Percentiles rank a stretch among this genome's conserved stretches.
Conservation (phyloP, 441 rosid genomes). For the Populus hybrid region DNA sequence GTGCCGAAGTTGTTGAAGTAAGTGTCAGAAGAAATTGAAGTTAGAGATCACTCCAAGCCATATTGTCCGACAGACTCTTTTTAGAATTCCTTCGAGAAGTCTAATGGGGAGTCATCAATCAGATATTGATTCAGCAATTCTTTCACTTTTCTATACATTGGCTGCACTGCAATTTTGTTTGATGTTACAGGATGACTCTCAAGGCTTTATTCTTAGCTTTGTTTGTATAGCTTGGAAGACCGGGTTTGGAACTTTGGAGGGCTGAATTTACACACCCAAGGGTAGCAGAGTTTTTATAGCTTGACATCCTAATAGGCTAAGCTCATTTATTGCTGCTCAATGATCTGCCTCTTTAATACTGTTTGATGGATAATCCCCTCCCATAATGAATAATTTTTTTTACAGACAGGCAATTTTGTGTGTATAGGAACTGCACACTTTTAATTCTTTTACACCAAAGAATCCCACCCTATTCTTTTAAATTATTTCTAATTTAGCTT, state of each 20-base stretch:
- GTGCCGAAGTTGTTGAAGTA: slow-evolving; percentile 1
- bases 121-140: slow-evolving; percentile 11
- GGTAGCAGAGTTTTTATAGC: slow-evolving; percentile 1
- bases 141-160: background rate
- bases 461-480: background rate
- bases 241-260: slow-evolving; percentile 5
- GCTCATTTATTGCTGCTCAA: no score
- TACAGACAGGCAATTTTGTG: background rate
- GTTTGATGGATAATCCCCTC: no score
- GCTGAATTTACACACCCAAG: slow-evolving; percentile 1
- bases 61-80: background rate
- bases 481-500: background rate
- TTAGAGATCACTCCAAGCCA: background rate
- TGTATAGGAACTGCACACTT: slow-evolving; percentile 4
- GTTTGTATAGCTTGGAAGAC: background rate
- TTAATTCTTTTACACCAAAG: slow-evolving; percentile 1
- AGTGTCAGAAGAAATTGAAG: background rate
- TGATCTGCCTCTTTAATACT: no score
- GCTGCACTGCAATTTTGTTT: slow-evolving; percentile 9
- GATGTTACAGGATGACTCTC: slow-evolving; percentile 2
- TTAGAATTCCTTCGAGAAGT: background rate
- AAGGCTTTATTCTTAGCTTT: background rate
- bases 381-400: background rate
- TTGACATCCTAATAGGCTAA: background rate
- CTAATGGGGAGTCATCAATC: background rate